A percentile compares a stretch with the other conserved stretches of the same genome.
Conservation (phyloP, 2,329 filamentous ascomycete genomes). For the Neofusicoccum umdonicola region DNA sequence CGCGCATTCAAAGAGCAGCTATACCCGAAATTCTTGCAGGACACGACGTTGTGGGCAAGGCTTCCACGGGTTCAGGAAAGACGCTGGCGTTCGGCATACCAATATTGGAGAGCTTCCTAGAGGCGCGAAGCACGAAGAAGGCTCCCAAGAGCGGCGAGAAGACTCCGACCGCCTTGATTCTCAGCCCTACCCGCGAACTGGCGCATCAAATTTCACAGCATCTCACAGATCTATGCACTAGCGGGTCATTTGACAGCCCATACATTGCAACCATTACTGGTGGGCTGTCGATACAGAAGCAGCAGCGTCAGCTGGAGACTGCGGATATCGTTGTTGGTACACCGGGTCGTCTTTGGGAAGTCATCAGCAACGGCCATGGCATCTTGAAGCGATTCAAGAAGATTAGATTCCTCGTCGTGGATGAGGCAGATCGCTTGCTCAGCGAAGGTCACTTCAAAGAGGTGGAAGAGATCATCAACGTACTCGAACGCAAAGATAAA, state of each 20-base stretch:
- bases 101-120: conserved; percentile 80
- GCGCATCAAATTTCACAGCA: conserved; percentile 89
- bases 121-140: conserved; percentile 23
- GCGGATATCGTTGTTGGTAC: conserved; percentile 94
- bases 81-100: conserved; percentile 93
- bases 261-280: conserved; percentile 84
- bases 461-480: conserved; percentile 79
- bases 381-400: conserved; percentile 68
- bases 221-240: conserved; percentile 69
- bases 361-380: conserved; percentile 72
- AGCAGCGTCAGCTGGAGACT: conserved; percentile 76
- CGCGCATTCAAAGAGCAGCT: conserved; percentile 72
- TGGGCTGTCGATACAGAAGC: conserved; percentile 90
- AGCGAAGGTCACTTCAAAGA: conserved; percentile 96
- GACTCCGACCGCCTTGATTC: conserved; percentile 66
- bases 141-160: conserved; percentile 33
- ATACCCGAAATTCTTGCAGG: conserved; percentile 82
- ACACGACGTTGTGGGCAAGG: conserved; percentile 92
- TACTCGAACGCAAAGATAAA: conserved; percentile 66
- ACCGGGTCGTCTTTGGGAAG: conserved; percentile 90
- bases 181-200: conserved; percentile 89
- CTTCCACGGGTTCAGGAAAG: conserved; percentile 93
- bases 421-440: conserved; percentile 89
- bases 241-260: conserved; percentile 59
- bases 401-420: conserved; percentile 81